Evolutionary conservation across 768 basidiomycete genomes (phyloP), one percentile per base, ranked within the genome.

Genomic region (Auriscalpium microsporum): DNA sequence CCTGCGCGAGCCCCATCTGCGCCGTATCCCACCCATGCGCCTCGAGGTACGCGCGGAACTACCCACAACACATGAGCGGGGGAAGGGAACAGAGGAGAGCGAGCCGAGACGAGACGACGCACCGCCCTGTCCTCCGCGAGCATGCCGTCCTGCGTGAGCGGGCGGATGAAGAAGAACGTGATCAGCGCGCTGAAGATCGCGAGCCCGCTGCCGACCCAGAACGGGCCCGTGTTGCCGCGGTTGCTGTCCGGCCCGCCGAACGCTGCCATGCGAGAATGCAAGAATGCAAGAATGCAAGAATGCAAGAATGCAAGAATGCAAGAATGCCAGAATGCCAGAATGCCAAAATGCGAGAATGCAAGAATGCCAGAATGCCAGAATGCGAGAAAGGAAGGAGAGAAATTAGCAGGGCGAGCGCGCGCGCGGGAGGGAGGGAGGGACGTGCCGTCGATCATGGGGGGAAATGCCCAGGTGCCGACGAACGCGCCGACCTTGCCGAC

Each of bases 401-500:
- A 52, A 37, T 10, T 10, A 13, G n/a, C n/a, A n/a, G 36, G 50
- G 10, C n/a, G 35, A 23, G 56, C 16, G 42, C 48, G 46, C 54
- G 55, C 28, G 28, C 28, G 21, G 21, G 21, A 45, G 36, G 36
- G n/a, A 33, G 13, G 45, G 28, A 14, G 50, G 1, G 19, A 62
- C 72, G 46, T 59, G 80, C 84, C 81, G 10, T 76, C 59, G 49
- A 89, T 81, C 64, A 90, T 84, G 0, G 78, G 74, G 44, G 82
- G 81, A 73, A 83, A 90, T 0, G 75, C 86, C 84, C 85, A 91
- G 45, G 86, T 90, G 28, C 90, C 90, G 47, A 83, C 76, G 67
- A 91, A 90, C 10, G 90, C 90, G 21, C 90, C 90, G 44, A 90
- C 62, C 70, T 93, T 93, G 38, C 90, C 94, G 49, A 89, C 64